Evolutionary conservation across 129 eudicot species (phyloP).

Genomic region (Flaveria sonorensis): DNA sequence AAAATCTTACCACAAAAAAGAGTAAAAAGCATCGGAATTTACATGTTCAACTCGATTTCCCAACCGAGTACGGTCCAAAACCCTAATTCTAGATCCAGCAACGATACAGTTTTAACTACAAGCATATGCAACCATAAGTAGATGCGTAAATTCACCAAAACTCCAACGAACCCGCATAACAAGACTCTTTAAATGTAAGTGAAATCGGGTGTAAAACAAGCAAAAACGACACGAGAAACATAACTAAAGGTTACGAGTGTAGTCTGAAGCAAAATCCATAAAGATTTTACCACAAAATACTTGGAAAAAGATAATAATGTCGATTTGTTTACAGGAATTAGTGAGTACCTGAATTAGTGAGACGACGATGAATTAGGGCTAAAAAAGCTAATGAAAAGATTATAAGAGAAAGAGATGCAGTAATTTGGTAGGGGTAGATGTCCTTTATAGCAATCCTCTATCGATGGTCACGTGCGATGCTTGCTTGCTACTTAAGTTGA

Average conservation of each 20-base stretch:
- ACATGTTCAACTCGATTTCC: no score
- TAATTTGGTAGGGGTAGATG: neutral
- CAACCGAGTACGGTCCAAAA: neutral
- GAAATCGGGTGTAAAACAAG: neutral
- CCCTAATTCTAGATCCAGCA: constrained; percentile 17
- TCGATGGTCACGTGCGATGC: neutral
- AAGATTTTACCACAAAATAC: neutral
- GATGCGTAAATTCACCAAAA: neutral
- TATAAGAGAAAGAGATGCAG: neutral
- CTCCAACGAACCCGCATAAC: neutral
- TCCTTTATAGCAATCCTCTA: neutral
- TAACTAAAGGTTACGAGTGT: neutral
- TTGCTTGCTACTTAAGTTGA: neutral
- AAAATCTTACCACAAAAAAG: no score
- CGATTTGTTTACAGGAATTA: neutral
- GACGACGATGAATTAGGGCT: constrained; percentile 6
- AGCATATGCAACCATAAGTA: neutral
- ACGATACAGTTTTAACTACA: neutral
- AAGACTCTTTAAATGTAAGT: neutral
- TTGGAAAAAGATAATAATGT: neutral
- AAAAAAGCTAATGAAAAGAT: neutral
- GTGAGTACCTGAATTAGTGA: neutral
- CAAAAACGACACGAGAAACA: neutral
- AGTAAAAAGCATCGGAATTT: no score
- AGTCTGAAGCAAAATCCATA: neutral